Conservation (phyloP, 2,329 filamentous ascomycete species). For the Scedosporium boydii region DNA sequence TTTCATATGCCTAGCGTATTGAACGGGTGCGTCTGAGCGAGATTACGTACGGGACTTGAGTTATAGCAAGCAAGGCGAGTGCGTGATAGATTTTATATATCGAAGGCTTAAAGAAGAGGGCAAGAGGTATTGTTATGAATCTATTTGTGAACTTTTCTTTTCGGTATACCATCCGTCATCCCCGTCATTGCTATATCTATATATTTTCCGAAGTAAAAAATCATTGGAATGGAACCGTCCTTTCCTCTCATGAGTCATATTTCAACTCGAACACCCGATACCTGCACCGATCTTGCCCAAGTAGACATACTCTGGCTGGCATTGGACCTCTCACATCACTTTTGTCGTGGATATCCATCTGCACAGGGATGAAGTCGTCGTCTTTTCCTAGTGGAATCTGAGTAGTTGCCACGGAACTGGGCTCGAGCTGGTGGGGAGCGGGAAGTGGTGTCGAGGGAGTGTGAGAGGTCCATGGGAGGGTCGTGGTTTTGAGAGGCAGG, state of each 20-base stretch:
- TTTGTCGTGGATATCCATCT: conserved; percentile 41
- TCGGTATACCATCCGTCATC: neutral
- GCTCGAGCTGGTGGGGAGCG: neutral
- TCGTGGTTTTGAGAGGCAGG: neutral
- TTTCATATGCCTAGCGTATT: no score
- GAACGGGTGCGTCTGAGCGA: neutral
- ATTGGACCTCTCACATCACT: conserved; percentile 34
- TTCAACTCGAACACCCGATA: conserved; percentile 37
- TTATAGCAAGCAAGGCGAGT: neutral
- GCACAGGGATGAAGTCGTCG: conserved; percentile 28
- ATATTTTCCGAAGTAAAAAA: neutral
- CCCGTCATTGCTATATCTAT: neutral
- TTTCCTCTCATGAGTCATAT: neutral
- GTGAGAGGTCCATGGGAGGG: conserved; percentile 6
- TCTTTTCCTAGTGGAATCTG: conserved; percentile 14
- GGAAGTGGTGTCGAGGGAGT: neutral
- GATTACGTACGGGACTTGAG: neutral
- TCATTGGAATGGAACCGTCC: neutral
- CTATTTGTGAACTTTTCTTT: neutral
- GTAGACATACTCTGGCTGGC: conserved; percentile 39
- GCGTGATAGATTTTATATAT: no score
- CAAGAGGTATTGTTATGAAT: neutral
- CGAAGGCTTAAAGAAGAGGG: neutral
- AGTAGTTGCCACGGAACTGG: neutral
- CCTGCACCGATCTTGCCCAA: conserved; percentile 36